Conservation (phyloP, 495 filamentous ascomycete species). For the Talaromyces thailandensis region DNA sequence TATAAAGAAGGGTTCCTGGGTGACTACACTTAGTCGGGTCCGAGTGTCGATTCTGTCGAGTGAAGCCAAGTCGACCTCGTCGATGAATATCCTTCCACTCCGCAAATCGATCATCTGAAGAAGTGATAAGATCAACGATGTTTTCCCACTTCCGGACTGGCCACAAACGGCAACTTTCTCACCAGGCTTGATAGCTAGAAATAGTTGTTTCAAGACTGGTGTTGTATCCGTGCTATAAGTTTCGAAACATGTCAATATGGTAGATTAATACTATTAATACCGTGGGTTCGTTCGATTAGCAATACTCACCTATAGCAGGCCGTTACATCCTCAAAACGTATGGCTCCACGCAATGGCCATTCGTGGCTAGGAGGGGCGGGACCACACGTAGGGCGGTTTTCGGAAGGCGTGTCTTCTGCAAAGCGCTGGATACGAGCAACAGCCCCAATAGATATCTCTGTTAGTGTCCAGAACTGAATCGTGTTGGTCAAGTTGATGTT, state of each 20-base stretch:
- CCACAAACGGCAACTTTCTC: conserved; percentile 49
- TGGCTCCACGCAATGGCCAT: conserved; percentile 42
- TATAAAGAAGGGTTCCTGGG: conserved; percentile 95
- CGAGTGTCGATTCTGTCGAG: conserved; percentile 87
- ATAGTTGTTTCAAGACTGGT: conserved; percentile 40
- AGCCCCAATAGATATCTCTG: conserved; percentile 49
- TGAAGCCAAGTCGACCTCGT: conserved; percentile 73
- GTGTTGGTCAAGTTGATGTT: conserved; percentile 38
- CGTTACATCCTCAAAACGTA: conserved; percentile 31
- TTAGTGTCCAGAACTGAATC: conserved; percentile 44
- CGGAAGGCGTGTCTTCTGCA: conserved; percentile 33
- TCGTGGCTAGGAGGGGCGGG: conserved; percentile 23
- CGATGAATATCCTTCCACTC: conserved; percentile 60
- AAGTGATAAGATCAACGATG: neutral
- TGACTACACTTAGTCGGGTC: conserved; percentile 90
- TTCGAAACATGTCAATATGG: neutral
- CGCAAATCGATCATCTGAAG: conserved; percentile 41
- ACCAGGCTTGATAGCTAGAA: conserved; percentile 39
- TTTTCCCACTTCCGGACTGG: conserved; percentile 27
- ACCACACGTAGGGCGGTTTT: conserved; percentile 32
- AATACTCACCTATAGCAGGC: neutral
- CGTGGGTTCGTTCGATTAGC: neutral
- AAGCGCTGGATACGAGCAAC: conserved; percentile 49
- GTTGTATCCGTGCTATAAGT: neutral
- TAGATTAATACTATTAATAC: neutral